Evolutionary conservation across 2,329 filamentous ascomycete species (phyloP), one percentile per base, ranked within the genome.

Genomic region (Microsporum audouinii): DNA sequence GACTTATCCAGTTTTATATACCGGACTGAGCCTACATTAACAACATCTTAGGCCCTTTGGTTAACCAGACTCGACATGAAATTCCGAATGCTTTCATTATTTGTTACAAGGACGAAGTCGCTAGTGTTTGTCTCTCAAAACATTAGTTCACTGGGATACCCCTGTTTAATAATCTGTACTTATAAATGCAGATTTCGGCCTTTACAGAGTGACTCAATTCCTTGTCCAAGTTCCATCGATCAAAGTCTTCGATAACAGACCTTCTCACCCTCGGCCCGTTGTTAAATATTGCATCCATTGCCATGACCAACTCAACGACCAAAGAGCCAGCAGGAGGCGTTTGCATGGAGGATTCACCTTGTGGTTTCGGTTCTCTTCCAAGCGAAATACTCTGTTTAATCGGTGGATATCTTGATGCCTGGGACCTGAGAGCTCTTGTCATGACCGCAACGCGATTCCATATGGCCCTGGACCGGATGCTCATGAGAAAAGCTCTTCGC

Each of bases 391-490:
- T 60, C 12, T 1, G 34, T 29, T 23, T 45, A 8, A 27, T 57
- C 23, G 59, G 49, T 17, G 36, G 27, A 7, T 57, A 57, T 43
- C 51, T 60, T n/a, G 27, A 36, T 23, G 27, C 51, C 29, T n/a
- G 17, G 27, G 39, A 39, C 36, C 27, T 60, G 29, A 60, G 59
- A 36, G 49, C 59, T 36, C 59, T 60, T 57, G 31, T 49, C 39
- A 56, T 38, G 27, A 60, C 59, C 23, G 27, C 51, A 45, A 60
- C 36, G 43, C 51, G 51, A 10, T 23, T 60, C 17, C 29, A 47
- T 34, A 7, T 23, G 12, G 51, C 23, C 36, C 29, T 60, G 6
- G 47, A 27, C 17, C 51, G 27, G 5, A 12, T 36, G 14, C 39
- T 57, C 27, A 14, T 47, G 14, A 60, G 36, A 43, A 60, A 57